Evolutionary conservation across 2,329 filamentous ascomycete genomes (phyloP).

Genomic region (Paraphoma sp.): DNA sequence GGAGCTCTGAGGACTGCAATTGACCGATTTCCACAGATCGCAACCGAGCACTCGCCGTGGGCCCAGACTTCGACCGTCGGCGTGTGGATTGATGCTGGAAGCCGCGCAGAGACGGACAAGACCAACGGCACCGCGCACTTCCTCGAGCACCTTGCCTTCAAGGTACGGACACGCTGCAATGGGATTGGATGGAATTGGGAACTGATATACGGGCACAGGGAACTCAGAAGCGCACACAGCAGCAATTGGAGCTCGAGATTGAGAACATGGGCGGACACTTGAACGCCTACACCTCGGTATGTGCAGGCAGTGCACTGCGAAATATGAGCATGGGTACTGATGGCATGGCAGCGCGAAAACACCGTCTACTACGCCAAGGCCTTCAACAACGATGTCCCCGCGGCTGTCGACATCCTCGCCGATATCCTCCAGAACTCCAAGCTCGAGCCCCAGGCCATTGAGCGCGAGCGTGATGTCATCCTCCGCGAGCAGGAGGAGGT

Average conservation of each 20-base stretch:
- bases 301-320: slow-evolving; percentile 36
- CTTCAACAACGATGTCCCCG: slow-evolving; percentile 96
- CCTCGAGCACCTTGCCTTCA: slow-evolving; percentile 99
- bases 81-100: slow-evolving; percentile 99
- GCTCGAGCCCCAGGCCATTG: slow-evolving; percentile 89
- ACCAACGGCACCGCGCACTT: slow-evolving; percentile 99
- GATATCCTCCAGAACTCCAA: slow-evolving; percentile 99
- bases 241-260: slow-evolving; percentile 98
- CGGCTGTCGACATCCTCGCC: slow-evolving; percentile 96
- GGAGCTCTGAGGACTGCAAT: slow-evolving; percentile 32
- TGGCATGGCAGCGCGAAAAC: slow-evolving; percentile 80
- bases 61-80: slow-evolving; percentile 98
- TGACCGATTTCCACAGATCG: slow-evolving; percentile 70
- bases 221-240: slow-evolving; percentile 91
- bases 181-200: slow-evolving; percentile 9
- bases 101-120: slow-evolving; percentile 95
- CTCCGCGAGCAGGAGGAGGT: slow-evolving; percentile 99
- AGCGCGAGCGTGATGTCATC: slow-evolving; percentile 98
- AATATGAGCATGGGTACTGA: slow-evolving; percentile 21
- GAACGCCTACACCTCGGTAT: slow-evolving; percentile 98
- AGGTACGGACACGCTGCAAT: slow-evolving; percentile 64
- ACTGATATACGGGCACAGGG: slow-evolving; percentile 64
- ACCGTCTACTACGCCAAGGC: slow-evolving; percentile 99
- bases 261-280: slow-evolving; percentile 99
- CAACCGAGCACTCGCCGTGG: slow-evolving; percentile 97